Evolutionary conservation across 768 basidiomycete genomes (phyloP), one percentile per base, ranked within the genome.

Genomic region (Sporobolomyces roseus): DNA sequence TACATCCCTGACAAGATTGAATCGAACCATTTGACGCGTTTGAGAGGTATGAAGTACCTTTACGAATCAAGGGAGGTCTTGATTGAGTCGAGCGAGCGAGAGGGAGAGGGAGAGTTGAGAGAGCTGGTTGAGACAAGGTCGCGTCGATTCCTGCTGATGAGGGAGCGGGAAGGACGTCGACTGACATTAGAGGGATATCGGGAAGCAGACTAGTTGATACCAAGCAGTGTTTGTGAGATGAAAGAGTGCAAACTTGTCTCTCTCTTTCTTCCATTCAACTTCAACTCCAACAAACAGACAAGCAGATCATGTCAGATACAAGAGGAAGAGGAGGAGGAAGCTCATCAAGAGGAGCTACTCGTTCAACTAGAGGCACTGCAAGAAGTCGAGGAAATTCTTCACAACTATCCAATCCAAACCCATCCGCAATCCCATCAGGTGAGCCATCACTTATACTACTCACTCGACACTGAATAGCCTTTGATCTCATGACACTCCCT

Each of bases 21-120:
- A 17, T 9, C 17, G 38, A 41, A 32, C 14, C 23, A 13, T 13
- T 46, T 46, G 45, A 46, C 21, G 49, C 27, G 23, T 58, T 27
- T 9, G 65, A n/a, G 49, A 56, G 29, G 65, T 53, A 43, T 23
- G 58, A 48, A n/a, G 50, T 36, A n/a, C n/a, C n/a, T n/a, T n/a
- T n/a, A n/a, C n/a, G n/a, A 49, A 5, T 25, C 14, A 19, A 49
- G 7, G 56, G 50, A 13, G 50, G 43, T 17, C 10, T 41, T 46
- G 12, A 23, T 46, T 9, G 17, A 41, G 38, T 41, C 9, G 45
- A 21, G 23, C 45, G 45, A 46, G 45, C 6, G 45, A 46, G 21
- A 27, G n/a, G 35, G 17, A 41, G 38, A 41, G 38, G 35, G 54
- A 23, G 7, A 32, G 33, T 13, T 41, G 33, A 36, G 16, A 48